Conservation (phyloP, 2,329 filamentous ascomycete species). For the Fusarium drepaniforme region DNA sequence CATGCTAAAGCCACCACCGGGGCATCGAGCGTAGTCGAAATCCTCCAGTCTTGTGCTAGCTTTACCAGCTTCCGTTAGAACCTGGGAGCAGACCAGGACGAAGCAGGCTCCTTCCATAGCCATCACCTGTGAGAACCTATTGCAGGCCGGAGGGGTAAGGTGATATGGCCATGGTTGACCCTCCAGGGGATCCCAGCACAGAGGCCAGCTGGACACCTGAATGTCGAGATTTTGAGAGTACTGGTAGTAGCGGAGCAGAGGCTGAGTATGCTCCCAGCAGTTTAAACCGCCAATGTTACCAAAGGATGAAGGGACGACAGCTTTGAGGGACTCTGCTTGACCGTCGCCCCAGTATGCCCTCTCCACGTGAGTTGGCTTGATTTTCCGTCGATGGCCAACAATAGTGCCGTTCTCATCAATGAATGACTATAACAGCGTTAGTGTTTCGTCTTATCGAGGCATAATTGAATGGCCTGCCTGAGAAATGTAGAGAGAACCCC, state of each 20-base stretch:
- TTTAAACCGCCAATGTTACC: slow-evolving; percentile 54
- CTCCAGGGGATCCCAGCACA: neutral
- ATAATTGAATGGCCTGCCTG: neutral
- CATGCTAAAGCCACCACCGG: neutral
- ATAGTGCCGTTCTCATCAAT: slow-evolving; percentile 24
- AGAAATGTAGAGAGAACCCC: neutral
- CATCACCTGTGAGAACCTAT: neutral
- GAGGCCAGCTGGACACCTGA: slow-evolving; percentile 1
- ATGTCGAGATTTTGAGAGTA: slow-evolving; percentile 4
- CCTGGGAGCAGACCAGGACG: neutral
- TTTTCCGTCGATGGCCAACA: slow-evolving; percentile 53
- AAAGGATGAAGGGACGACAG: slow-evolving; percentile 46
- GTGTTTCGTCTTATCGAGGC: neutral
- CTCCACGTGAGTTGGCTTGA: slow-evolving; percentile 66
- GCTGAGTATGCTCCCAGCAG: slow-evolving; percentile 52
- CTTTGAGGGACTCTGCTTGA: slow-evolving; percentile 50
- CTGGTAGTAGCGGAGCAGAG: slow-evolving; percentile 6
- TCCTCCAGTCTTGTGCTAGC: neutral
- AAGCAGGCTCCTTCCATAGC: neutral
- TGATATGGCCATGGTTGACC: neutral
- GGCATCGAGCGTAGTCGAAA: neutral
- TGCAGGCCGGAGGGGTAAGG: neutral
- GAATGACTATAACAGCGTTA: neutral
- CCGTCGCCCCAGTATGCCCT: slow-evolving; percentile 61
- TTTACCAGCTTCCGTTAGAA: neutral